Conservation (phyloP, 345 rosid species). For the Mangifera indica region DNA sequence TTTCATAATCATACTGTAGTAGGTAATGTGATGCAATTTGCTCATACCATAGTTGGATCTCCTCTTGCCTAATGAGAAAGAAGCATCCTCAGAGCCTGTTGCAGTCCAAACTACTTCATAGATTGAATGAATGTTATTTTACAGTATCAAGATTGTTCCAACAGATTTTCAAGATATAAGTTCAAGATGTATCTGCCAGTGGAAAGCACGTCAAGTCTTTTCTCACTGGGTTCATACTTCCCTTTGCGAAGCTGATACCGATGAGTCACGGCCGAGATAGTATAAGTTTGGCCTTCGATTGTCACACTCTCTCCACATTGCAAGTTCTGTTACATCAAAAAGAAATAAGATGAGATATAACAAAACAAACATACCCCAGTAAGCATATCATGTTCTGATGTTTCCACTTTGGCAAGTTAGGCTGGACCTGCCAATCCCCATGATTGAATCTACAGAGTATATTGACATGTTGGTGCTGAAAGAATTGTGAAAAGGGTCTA, state of each 20-base stretch:
- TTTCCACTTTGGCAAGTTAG: background rate
- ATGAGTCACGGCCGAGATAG: conserved; percentile 75
- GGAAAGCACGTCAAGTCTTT: conserved; percentile 80
- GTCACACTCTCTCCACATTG: conserved; percentile 89
- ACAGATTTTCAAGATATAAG: conserved; percentile 66
- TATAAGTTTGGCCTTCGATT: conserved; percentile 80
- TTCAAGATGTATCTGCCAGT: conserved; percentile 77
- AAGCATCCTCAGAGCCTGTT: too few species aligned
- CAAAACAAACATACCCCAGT: conserved; percentile 6
- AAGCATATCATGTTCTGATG: background rate
- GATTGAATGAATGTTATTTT: background rate
- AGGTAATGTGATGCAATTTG: background rate
- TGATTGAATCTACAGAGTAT: conserved; percentile 19
- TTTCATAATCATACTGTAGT: background rate
- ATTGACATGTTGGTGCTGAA: conserved; percentile 9
- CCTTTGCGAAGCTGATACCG: conserved; percentile 93
- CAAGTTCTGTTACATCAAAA: conserved; percentile 55
- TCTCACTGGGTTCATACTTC: conserved; percentile 84
- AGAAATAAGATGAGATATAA: conserved; percentile 10
- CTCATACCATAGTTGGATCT: background rate
- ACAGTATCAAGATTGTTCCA: conserved; percentile 56
- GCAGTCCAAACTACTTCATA: background rate
- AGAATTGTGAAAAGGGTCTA: background rate
- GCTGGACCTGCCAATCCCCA: conserved; percentile 16
- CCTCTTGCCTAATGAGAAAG: background rate